A percentile compares a stretch with the other conserved stretches of the same genome.
Conservation (phyloP, 768 basidiomycete species). For the Russula compacta region DNA sequence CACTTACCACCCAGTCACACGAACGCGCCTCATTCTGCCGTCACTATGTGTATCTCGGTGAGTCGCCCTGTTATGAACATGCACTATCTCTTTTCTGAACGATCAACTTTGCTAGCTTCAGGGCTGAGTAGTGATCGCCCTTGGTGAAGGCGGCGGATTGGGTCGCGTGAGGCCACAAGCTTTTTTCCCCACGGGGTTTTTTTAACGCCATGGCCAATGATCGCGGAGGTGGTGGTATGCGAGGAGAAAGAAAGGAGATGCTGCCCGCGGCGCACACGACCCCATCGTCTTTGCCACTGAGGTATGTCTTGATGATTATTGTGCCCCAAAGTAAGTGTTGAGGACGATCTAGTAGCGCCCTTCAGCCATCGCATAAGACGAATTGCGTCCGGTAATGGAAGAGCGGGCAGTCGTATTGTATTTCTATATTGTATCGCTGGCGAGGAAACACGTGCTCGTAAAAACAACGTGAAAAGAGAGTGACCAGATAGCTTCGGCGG, state of each 20-base stretch:
- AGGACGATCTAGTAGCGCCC: background rate
- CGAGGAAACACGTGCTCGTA: background rate
- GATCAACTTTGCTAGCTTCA: background rate
- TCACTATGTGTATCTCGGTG: background rate
- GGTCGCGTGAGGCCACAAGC: conserved; percentile 2
- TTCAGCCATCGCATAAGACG: background rate
- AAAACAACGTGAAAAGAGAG: background rate
- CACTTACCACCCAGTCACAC: background rate
- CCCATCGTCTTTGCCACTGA: background rate
- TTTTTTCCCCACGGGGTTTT: conserved; percentile 9
- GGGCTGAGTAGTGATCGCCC: too few species aligned
- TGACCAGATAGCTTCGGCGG: too few species aligned
- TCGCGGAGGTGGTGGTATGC: background rate
- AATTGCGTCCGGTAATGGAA: too few species aligned
- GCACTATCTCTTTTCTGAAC: background rate
- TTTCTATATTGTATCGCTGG: background rate
- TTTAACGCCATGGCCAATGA: background rate
- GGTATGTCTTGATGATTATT: background rate
- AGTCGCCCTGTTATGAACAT: background rate
- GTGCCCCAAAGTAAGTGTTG: background rate
- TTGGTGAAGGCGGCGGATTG: background rate
- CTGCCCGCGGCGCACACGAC: background rate
- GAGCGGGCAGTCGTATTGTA: background rate
- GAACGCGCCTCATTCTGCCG: background rate
- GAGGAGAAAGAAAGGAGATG: background rate